Base-by-base conservation (phyloP, 352 stramenopile species). In the Blastocystis sp. region DNA sequence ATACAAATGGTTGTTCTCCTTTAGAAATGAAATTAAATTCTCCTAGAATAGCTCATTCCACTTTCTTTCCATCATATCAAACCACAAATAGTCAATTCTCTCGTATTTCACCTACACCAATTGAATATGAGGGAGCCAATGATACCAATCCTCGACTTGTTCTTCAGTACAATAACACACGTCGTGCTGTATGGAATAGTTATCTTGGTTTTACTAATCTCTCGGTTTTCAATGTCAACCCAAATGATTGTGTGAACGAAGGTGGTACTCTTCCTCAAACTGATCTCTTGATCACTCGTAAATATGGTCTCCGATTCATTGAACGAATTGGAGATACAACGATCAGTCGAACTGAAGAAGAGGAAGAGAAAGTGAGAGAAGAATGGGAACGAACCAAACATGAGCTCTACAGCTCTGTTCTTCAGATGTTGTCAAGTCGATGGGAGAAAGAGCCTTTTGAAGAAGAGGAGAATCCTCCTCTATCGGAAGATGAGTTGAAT, bases 81-180 rank as follows among this genome's bases (percentile, higher is more conserved):
- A 29, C 59, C 16, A 29, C 14, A 4, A 24, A 19, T 5, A 19
- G 5, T 37, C 37, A 43, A 14, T 71, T 37, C 59, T n/a, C n/a
- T 21, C 49, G 49, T 21, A 57, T 57, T 57, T 57, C 49, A 21
- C 49, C 49, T 21, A 57, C 49, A 21, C 11, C 49, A 21, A 66
- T 32, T 29, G 9, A 12, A 29, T 66, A 32, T 29, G n/a, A 39
- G 24, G 32, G 51, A 37, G 61, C 43, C 43, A 43, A 75, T 11
- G 65, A n/a, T 4, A 16, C 14, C 4, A n/a, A n/a, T 16, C 71
- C 71, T 6, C 27, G 29, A 6, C 56, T 52, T 11, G 56, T 46
- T 43, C 57, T 83, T 14, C 57, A 69, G 52, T 83, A 83, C 57
- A 83, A 83, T 42, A 69, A 29, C 16, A 83, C 71, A 19, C 27